phyloP scores from a whole-genome alignment of 371 early-diverging fungal genomes.

The Rhizopus sp. region DNA sequence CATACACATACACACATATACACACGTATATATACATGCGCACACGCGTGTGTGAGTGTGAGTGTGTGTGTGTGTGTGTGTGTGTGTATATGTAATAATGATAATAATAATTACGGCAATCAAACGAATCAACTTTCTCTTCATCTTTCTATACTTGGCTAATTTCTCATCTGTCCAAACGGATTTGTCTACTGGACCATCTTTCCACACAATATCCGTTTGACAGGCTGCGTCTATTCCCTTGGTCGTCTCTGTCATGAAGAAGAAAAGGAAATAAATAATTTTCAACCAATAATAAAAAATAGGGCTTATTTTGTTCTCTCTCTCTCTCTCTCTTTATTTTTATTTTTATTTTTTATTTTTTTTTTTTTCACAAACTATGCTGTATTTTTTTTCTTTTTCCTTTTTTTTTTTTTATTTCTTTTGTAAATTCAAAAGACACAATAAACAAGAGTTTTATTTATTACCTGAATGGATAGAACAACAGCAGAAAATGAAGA shows the following conservation, averaged over 20 bases:
- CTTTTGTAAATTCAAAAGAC: neutral
- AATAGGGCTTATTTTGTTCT: neutral
- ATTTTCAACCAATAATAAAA: neutral
- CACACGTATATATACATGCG: no score
- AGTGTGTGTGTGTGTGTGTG: no score
- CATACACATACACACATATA: no score
- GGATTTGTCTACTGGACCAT: neutral
- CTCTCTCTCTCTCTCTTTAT: no score
- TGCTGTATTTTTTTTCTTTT: neutral
- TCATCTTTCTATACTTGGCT: conserved; percentile 22
- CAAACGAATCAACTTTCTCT: conserved; percentile 15
- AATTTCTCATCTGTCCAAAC: neutral
- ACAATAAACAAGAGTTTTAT: neutral
- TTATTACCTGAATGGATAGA: neutral
- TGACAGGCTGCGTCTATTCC: conserved; percentile 10
- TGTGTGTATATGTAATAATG: no score
- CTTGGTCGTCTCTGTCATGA: neutral
- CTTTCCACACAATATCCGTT: neutral
- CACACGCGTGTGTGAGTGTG: no score
- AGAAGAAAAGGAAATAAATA: neutral
- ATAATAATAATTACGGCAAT: conserved; percentile 11
- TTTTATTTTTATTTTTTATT: no score
- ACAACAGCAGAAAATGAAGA: conserved; percentile 7
- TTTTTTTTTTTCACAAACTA: no score
- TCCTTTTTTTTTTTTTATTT: neutral